Evolutionary conservation across 768 basidiomycete genomes (phyloP).

Genomic region (Lactifluus pinguis): DNA sequence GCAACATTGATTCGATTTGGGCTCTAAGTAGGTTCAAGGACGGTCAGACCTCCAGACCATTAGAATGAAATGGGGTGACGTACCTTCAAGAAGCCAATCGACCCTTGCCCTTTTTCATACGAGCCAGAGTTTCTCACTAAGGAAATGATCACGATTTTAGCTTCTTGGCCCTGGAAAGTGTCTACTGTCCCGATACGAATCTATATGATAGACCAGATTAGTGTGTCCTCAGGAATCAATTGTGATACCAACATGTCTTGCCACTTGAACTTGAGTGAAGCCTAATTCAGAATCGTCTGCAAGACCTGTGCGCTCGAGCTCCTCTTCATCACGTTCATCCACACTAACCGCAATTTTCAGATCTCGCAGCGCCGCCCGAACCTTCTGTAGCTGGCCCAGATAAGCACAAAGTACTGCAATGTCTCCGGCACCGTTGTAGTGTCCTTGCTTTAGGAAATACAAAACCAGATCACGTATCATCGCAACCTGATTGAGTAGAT

Average conservation of each 20-base stretch:
- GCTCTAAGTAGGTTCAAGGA: slow-evolving; percentile 22
- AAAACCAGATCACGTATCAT: slow-evolving; percentile 48
- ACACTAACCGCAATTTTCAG: slow-evolving; percentile 50
- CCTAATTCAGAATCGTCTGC: slow-evolving; percentile 29
- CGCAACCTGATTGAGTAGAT: slow-evolving; percentile 21
- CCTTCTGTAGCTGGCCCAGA: slow-evolving; percentile 39
- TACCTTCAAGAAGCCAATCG: slow-evolving; percentile 71
- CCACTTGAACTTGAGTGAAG: slow-evolving; percentile 43
- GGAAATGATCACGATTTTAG: slow-evolving; percentile 62
- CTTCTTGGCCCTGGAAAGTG: slow-evolving; percentile 73
- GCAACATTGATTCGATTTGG: slow-evolving; percentile 42
- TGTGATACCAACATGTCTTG: slow-evolving; percentile 37
- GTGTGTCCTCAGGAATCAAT: not conserved
- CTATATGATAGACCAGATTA: slow-evolving; percentile 26
- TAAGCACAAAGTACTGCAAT: slow-evolving; percentile 50
- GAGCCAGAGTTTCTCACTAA: slow-evolving; percentile 64
- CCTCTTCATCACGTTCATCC: slow-evolving; percentile 58
- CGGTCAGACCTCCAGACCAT: slow-evolving; percentile 25
- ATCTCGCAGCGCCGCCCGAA: slow-evolving; percentile 34
- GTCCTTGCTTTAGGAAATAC: slow-evolving; percentile 45
- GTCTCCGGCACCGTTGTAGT: slow-evolving; percentile 38
- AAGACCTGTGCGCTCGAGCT: slow-evolving; percentile 45
- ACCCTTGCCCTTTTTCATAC: slow-evolving; percentile 26
- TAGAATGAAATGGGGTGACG: not conserved
- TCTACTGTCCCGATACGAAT: slow-evolving; percentile 67